phyloP scores from a whole-genome alignment of 768 basidiomycete genomes.

The Auricularia sp. region DNA sequence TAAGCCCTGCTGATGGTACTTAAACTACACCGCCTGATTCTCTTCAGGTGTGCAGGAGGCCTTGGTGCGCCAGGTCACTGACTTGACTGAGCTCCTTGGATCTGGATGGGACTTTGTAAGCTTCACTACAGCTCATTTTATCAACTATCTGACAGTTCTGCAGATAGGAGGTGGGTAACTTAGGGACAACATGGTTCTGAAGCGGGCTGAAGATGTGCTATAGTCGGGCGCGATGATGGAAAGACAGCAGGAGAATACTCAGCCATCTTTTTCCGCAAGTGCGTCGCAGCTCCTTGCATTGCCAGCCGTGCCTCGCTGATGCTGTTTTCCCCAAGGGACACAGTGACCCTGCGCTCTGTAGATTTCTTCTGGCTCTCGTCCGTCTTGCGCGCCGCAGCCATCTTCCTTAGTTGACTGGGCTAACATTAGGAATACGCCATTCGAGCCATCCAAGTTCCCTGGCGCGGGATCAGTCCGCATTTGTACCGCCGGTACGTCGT shows the following conservation, averaged over 20 bases:
- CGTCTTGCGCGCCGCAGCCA: constrained; percentile 10
- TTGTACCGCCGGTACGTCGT: constrained; percentile 28
- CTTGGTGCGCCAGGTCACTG: constrained; percentile 44
- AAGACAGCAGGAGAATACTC: constrained; percentile 45
- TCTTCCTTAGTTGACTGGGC: background rate
- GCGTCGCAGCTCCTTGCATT: background rate
- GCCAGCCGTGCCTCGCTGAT: background rate
- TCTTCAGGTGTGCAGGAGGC: constrained; percentile 37
- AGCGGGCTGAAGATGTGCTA: background rate
- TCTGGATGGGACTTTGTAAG: constrained; percentile 43
- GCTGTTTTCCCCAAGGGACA: background rate
- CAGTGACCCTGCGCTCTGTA: constrained; percentile 27
- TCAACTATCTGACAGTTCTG: background rate
- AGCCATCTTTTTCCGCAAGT: constrained; percentile 47
- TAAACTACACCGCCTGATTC: no score
- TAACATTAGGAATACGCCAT: background rate
- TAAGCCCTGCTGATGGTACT: background rate
- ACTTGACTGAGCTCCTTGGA: constrained; percentile 46
- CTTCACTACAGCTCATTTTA: background rate
- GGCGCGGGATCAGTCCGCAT: constrained; percentile 42
- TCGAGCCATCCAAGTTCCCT: constrained; percentile 31
- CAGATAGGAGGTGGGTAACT: background rate
- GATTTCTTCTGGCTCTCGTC: constrained; percentile 52
- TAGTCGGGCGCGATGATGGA: constrained; percentile 53
- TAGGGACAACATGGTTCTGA: background rate